A percentile compares a stretch with the other conserved stretches of the same genome.
These are phyloP conservation scores for Apiospora pterosperma DNA, from an alignment of 2,329 filamentous ascomycete genomes.

Conservation along the genomic window DNA sequence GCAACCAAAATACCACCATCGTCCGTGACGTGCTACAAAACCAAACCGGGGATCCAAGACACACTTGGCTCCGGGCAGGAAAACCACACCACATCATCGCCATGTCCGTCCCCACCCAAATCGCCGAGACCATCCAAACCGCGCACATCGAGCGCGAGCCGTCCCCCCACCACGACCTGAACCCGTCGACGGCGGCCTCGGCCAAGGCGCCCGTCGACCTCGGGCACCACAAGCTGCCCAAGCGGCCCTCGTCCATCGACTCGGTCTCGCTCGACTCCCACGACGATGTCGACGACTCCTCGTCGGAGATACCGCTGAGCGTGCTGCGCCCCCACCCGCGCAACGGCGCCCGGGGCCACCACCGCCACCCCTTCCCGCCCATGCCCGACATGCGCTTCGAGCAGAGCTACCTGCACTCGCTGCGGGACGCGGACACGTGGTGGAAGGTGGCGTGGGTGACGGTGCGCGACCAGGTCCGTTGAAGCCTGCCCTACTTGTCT, in stretches of 20 bases:
- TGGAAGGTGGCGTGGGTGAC: conserved; percentile 82
- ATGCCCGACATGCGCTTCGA: conserved; percentile 93
- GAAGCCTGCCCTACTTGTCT: neutral
- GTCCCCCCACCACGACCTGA: conserved; percentile 70
- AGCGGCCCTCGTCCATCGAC: conserved; percentile 17
- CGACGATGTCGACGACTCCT: conserved; percentile 46
- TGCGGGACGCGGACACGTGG: conserved; percentile 75
- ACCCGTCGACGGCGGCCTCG: conserved; percentile 73
- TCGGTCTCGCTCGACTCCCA: conserved; percentile 27
- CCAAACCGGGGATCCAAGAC: neutral
- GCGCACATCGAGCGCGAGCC: conserved; percentile 73
- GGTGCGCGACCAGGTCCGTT: conserved; percentile 74
- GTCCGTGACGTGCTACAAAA: neutral
- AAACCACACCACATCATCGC: neutral
- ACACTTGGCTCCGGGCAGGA: neutral
- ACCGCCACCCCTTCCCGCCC: conserved; percentile 46
- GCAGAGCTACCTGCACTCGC: conserved; percentile 93
- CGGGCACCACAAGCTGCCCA: conserved; percentile 14
- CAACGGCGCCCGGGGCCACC: conserved; percentile 19
- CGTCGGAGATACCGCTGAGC: conserved; percentile 68
- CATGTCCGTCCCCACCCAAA: conserved; percentile 49
- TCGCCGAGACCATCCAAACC: conserved; percentile 78
- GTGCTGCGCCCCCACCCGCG: conserved; percentile 51
- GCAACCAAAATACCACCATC: neutral
- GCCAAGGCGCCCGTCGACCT: conserved; percentile 57